Base-by-base conservation (phyloP, 768 basidiomycete genomes). In the Sarcodon aspratus region DNA sequence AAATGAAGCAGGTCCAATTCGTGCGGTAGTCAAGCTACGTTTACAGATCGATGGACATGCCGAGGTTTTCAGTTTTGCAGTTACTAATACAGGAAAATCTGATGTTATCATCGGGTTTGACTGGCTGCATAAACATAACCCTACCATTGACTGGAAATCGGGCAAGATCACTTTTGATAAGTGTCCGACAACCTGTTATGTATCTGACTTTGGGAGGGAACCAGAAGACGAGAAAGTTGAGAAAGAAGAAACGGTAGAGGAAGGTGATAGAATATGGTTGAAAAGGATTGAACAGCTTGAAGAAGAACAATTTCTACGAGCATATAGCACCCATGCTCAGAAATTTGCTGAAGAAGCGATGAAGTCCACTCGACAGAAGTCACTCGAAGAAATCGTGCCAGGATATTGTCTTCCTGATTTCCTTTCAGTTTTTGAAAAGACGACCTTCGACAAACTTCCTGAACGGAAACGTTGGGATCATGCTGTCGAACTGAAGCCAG, bases 111-210 rank as follows among this genome's bases (percentile, higher is more conserved):
- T 57, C 1, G 56, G 56, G 10, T 46, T 46, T 36, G 54, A 57
- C 31, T 57, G 54, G 56, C 43, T 57, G 33, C 31, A 47, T 7
- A 46, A 48, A 34, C 56, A 57, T 40, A 55, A 57, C 46, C 56
- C 56, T 11, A 33, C 37, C 1, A 55, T 57, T 32, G 54, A 57
- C 44, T 57, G 56, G 54, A 32, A 48, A 32, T 32, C 13, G 35
- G 43, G 46, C 15, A 48, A 18, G 9, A 31, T 56, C 6, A 37
- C 44, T n/a, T 53, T 55, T 27, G 35, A 38, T 8, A 36, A 42
- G 6, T 53, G 52, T 34, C 50, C 52, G 9, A 21, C n/a, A 10
- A 9, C 7, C 46, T 47, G 13, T 32, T 13, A 34, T 35, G 31
- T 13, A 10, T 36, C 12, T 15, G 17, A 33, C 2, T 52, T 50